These are phyloP conservation scores for Colletotrichum liriopes DNA, from an alignment of 2,329 filamentous ascomycete genomes.

Conservation along the genomic window DNA sequence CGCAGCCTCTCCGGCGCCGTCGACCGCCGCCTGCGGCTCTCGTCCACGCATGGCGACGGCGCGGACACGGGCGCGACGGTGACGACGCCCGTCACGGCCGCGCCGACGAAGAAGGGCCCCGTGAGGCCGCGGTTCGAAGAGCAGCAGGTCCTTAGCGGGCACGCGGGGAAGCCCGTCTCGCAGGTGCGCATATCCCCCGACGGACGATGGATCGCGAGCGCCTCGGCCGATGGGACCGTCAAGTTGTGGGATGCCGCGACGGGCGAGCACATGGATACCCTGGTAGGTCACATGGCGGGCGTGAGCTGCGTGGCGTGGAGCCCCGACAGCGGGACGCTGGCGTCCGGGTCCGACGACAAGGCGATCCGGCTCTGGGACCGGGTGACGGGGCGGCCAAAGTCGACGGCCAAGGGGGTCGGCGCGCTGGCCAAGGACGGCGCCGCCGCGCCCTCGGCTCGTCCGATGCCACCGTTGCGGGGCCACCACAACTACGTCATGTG, in stretches of 20 bases:
- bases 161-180: conserved; percentile 80
- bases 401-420: conserved; percentile 56
- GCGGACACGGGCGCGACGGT: conserved; percentile 46
- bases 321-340: conserved; percentile 88
- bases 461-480: conserved; percentile 77
- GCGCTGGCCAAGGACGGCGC: conserved; percentile 42
- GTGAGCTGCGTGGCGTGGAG: conserved; percentile 96
- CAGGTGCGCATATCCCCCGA: conserved; percentile 93
- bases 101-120: conserved; percentile 44
- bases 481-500: conserved; percentile 98
- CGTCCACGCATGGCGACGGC: conserved; percentile 49
- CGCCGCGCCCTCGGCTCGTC: conserved; percentile 44
- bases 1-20: conserved; percentile 38
- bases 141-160: conserved; percentile 78
- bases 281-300: conserved; percentile 94
- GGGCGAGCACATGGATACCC: conserved; percentile 86
- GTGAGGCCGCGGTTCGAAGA: conserved; percentile 33
- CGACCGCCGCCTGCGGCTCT: conserved; percentile 40
- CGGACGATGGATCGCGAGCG: conserved; percentile 89
- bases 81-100: conserved; percentile 35
- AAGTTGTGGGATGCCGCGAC: conserved; percentile 91
- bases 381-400: conserved; percentile 71
- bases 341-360: conserved; percentile 96
- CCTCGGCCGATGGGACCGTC: conserved; percentile 89
- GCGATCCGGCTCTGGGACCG: conserved; percentile 93